Base-by-base conservation (phyloP, 305 asterid genomes). In the Plantago coronopus region DNA sequence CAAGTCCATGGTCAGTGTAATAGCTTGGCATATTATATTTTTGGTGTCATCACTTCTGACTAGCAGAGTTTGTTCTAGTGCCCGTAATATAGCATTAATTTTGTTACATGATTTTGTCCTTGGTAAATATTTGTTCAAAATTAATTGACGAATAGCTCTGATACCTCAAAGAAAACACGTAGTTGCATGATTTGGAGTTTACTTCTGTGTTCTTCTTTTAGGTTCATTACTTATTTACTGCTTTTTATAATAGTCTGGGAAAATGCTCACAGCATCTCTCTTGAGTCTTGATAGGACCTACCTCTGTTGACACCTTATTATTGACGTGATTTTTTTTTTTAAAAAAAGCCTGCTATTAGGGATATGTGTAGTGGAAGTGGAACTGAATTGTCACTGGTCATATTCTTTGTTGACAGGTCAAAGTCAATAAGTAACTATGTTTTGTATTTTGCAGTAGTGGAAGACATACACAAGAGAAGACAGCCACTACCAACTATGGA, bases 401-500 rank as follows among this genome's bases (percentile, higher is more conserved):
- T 44, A 64, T 62, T 27, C 18, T 49, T 43, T 22, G 27, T 34
- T 17, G 21, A 50, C 46, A 50, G 46, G 61, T 67, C 44, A 57
- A 40, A 34, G 65, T 59, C 49, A 62, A 65, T 62, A 66, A 75
- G 70, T 73, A 48, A 67, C 59, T 70, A 20, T 69, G 66, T 72
- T 54, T 42, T 59, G 62, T 71, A 69, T 73, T 70, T 64, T 81
- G 81, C 95, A 94, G 99, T 94, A 91, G 97, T 90, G 77, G 99
- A 94, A 80, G 99, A 94, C 76, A 90, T 94, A 81, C 83, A 90
- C 79, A 87, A 84, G 82, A 79, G 99, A 65, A 78, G 99, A 64
- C 97, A 90, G 69, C 96, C 99, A 37, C 77, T 94, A 65, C 97
- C 97, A 65, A 78, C 95, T 45, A 90, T 90, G 97, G 99, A 90